Evolutionary conservation across 2,329 filamentous ascomycete genomes (phyloP).

Genomic region (Arthroderma sp.): DNA sequence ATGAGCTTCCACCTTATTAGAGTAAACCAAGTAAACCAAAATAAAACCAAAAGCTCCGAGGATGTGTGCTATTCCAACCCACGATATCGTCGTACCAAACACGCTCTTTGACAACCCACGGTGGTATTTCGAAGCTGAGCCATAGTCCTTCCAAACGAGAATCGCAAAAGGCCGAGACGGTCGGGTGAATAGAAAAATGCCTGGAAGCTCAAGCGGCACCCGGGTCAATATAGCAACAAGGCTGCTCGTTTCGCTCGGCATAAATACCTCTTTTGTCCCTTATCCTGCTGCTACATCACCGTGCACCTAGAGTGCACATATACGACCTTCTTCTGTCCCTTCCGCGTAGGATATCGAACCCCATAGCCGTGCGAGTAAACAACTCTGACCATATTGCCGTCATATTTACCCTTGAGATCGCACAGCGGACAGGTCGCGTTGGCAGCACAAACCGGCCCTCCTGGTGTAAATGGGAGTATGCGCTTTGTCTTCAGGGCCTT

Average conservation of each 20-base stretch:
- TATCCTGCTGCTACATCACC: conserved; percentile 6
- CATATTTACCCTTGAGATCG: conserved; percentile 20
- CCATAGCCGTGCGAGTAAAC: conserved; percentile 9
- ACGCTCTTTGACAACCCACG: no score
- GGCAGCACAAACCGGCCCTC: conserved; percentile 11
- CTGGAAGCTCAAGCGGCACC: no score
- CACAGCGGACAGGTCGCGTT: conserved; percentile 19
- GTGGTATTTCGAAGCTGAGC: no score
- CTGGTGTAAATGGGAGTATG: conserved; percentile 8
- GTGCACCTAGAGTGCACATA: conserved; percentile 3
- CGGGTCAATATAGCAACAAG: no score
- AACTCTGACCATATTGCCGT: conserved; percentile 18
- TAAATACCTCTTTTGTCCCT: not conserved
- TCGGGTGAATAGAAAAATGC: no score
- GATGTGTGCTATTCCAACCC: no score
- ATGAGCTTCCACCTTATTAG: no score
- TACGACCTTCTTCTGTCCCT: conserved; percentile 1
- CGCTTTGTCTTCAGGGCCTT: conserved; percentile 9
- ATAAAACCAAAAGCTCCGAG: no score
- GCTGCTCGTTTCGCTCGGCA: not conserved
- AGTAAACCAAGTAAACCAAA: no score
- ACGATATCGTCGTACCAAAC: no score
- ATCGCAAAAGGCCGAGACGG: no score
- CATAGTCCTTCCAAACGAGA: no score
- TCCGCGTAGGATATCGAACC: conserved; percentile 1